Conservation (phyloP, 2,329 filamentous ascomycete species). For the Zelopaecilomyces penicillatus region DNA sequence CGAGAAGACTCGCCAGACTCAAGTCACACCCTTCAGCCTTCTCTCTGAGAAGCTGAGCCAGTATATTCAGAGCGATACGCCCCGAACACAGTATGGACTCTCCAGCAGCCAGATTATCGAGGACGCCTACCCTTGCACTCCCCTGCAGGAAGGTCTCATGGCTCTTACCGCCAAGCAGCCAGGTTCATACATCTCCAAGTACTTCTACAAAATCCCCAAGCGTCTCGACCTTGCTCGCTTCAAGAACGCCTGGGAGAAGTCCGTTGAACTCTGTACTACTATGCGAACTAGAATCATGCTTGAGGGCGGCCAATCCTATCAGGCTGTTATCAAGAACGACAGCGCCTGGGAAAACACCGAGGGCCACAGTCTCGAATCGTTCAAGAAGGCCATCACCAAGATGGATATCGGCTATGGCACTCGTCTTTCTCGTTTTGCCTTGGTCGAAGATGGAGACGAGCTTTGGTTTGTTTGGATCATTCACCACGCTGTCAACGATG, state of each 20-base stretch:
- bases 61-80: constrained; percentile 1
- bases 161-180: constrained; percentile 15
- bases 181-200: constrained; percentile 13
- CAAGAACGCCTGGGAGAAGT: constrained; percentile 12
- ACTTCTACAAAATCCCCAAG: constrained; percentile 7
- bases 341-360: constrained; percentile 1
- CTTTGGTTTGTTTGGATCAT: constrained; percentile 10
- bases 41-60: neutral
- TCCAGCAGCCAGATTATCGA: constrained; percentile 11
- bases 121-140: constrained; percentile 29
- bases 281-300: constrained; percentile 15
- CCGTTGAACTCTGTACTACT: constrained; percentile 9
- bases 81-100: neutral
- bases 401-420: constrained; percentile 5
- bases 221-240: constrained; percentile 9
- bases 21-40: constrained; percentile 2
- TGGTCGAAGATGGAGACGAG: constrained; percentile 1
- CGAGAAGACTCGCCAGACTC: neutral
- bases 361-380: constrained; percentile 1
- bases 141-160: constrained; percentile 31
- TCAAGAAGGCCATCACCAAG: neutral
- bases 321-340: constrained; percentile 10
- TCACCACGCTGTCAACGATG: constrained; percentile 15
- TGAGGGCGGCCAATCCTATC: constrained; percentile 4
- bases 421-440: constrained; percentile 1